Conservation (phyloP, 2,329 filamentous ascomycete genomes). For the Phaeosphaeria sp. region DNA sequence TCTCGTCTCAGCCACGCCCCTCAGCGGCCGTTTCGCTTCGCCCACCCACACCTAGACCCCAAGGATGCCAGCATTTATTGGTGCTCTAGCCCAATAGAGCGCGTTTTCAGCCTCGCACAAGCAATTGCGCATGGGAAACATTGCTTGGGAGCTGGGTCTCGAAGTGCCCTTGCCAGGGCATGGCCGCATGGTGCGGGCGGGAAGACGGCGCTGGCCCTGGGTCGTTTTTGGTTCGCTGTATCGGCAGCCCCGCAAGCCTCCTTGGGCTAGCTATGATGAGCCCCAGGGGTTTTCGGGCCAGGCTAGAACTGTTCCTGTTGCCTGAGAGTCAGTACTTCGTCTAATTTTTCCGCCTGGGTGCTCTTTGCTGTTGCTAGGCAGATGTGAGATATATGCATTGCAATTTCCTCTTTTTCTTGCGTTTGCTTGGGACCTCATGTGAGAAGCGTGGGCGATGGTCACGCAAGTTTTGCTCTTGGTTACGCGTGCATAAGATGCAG, state of each 20-base stretch:
- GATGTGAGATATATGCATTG: background rate
- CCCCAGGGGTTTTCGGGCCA: slow-evolving; percentile 1
- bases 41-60: slow-evolving; percentile 4
- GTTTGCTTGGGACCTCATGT: background rate
- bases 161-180: background rate
- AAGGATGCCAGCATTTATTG: slow-evolving; percentile 2
- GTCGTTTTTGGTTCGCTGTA: background rate
- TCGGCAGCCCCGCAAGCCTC: slow-evolving; percentile 5
- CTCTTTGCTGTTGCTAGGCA: background rate
- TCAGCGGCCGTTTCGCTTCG: slow-evolving; percentile 8
- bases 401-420: background rate
- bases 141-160: slow-evolving; percentile 5
- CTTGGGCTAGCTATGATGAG: slow-evolving; percentile 2
- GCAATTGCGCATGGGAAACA: slow-evolving; percentile 2
- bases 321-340: background rate
- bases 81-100: background rate
- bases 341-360: slow-evolving; percentile 1
- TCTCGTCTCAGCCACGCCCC: slow-evolving; percentile 11
- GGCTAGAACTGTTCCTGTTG: background rate
- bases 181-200: background rate
- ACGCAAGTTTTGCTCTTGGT: background rate
- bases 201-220: background rate
- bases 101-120: slow-evolving; percentile 1
- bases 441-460: background rate
- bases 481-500: background rate